A percentile compares a stretch with the other conserved stretches of the same genome.
Conservation (phyloP, 352 stramenopile genomes). For the Globisporangium megalacanthum region DNA sequence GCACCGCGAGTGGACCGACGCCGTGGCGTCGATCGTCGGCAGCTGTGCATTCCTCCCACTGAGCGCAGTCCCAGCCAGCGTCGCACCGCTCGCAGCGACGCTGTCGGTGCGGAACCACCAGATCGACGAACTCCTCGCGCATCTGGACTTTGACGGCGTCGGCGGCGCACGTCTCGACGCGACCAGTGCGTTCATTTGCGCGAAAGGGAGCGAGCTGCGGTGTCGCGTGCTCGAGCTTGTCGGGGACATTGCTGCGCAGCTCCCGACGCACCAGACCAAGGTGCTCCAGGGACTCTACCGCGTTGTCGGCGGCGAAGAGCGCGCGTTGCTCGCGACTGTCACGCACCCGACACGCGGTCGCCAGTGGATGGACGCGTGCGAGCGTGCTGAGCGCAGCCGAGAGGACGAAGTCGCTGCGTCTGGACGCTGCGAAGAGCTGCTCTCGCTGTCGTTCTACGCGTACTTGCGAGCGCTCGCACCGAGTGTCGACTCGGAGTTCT, state of each 20-base stretch:
- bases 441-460: constrained; percentile 52
- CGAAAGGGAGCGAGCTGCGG: constrained; percentile 44
- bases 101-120: constrained; percentile 10
- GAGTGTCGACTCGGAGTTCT: constrained; percentile 64
- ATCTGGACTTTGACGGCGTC: constrained; percentile 70
- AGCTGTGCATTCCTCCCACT: constrained; percentile 38
- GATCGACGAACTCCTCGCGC: constrained; percentile 41
- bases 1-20: constrained; percentile 31
- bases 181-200: constrained; percentile 30
- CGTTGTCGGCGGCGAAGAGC: constrained; percentile 41
- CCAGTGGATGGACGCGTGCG: constrained; percentile 4
- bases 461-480: constrained; percentile 64
- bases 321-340: constrained; percentile 15
- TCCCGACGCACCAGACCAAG: constrained; percentile 13
- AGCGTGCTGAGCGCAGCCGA: background rate
- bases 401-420: background rate
- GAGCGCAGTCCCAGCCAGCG: constrained; percentile 24
- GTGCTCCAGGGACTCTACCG: constrained; percentile 32
- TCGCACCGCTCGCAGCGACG: constrained; percentile 20
- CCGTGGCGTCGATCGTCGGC: constrained; percentile 36
- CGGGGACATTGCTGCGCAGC: constrained; percentile 64
- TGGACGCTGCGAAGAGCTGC: constrained; percentile 14
- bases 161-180: constrained; percentile 7
- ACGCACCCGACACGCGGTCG: background rate
- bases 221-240: constrained; percentile 59